Conservation (phyloP, 805 yeast species). For the Groenewaldozyma salmanticensis region DNA sequence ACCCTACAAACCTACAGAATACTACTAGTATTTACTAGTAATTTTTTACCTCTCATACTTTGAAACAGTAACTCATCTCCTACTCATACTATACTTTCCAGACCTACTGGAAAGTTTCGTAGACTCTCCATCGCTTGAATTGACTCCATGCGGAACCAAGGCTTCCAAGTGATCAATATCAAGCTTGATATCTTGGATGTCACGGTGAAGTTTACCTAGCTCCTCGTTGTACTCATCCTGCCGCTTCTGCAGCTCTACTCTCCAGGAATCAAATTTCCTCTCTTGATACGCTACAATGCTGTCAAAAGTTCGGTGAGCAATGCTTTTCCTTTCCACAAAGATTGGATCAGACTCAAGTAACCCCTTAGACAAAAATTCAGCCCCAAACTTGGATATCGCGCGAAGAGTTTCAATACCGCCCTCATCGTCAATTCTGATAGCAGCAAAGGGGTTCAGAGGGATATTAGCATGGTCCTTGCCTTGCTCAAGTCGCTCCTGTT, state of each 20-base stretch:
- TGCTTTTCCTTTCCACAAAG: conserved; percentile 76
- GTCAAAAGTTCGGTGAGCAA: conserved; percentile 74
- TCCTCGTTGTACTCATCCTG: conserved; percentile 16
- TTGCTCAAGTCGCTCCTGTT: background rate
- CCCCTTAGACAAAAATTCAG: conserved; percentile 27
- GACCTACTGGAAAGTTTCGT: too few species aligned
- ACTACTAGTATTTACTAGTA: too few species aligned
- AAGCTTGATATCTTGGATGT: background rate
- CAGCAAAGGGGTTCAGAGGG: background rate
- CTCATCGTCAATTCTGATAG: conserved; percentile 1
- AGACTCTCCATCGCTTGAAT: too few species aligned
- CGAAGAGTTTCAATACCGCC: conserved; percentile 14
- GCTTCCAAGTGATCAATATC: too few species aligned
- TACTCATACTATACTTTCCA: too few species aligned
- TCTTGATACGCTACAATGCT: conserved; percentile 85
- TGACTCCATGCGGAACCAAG: too few species aligned
- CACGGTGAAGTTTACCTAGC: conserved; percentile 1
- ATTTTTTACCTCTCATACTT: too few species aligned
- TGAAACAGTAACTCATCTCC: too few species aligned
- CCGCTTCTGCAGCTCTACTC: conserved; percentile 47
- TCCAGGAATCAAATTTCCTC: conserved; percentile 88
- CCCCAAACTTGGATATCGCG: conserved; percentile 11
- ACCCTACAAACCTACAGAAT: too few species aligned
- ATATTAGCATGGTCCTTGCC: background rate
- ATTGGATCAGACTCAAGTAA: conserved; percentile 53